Percentiles rank a stretch among this genome's conserved stretches.
Evolutionary conservation across 805 yeast species (phyloP).

Genomic region (Teunomyces lycoperdinae): DNA sequence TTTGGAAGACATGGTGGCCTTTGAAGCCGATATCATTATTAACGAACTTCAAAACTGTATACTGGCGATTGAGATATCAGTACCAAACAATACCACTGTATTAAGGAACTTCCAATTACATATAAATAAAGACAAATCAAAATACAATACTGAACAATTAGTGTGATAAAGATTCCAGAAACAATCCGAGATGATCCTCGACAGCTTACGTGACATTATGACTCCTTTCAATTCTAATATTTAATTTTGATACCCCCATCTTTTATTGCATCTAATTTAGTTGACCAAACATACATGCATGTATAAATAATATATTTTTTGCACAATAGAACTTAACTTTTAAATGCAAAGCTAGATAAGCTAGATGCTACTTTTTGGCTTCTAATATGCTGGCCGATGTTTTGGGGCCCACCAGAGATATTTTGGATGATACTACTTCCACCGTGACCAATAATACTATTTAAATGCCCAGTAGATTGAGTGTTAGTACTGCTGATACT

Average conservation of each 20-base stretch:
- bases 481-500: not conserved
- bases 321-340: not conserved
- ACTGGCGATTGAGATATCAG: constrained; percentile 4
- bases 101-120: constrained; percentile 4
- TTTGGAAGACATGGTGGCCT: constrained; percentile 5
- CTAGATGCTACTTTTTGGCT: constrained; percentile 7
- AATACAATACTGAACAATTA: not conserved
- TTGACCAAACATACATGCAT: not conserved
- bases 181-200: not conserved
- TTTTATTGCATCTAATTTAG: not conserved
- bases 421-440: not conserved
- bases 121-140: constrained; percentile 1
- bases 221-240: not conserved
- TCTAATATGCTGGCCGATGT: constrained; percentile 7
- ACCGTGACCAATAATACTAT: not conserved
- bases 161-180: not conserved
- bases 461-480: not conserved
- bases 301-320: not conserved
- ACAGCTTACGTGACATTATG: not conserved
- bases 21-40: constrained; percentile 4
- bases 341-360: constrained; percentile 12
- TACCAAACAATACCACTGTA: constrained; percentile 6
- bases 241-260: not conserved
- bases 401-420: constrained; percentile 4
- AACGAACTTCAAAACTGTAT: constrained; percentile 1